Evolutionary conservation across 345 rosid genomes (phyloP).

Genomic region (Populus davidiana): DNA sequence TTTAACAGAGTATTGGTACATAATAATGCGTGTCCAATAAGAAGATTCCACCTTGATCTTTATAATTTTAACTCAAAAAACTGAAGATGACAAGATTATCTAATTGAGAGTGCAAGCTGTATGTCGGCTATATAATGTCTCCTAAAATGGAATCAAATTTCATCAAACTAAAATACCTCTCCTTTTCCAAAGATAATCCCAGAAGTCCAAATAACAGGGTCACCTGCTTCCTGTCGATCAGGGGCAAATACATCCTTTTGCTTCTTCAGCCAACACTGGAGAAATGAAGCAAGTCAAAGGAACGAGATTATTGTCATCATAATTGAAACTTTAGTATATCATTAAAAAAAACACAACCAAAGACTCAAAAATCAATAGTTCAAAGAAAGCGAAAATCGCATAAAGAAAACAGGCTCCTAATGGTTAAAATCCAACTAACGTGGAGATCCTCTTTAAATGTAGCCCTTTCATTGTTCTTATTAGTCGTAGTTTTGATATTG

Average conservation of each 20-base stretch:
- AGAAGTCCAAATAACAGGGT: constrained; percentile 78
- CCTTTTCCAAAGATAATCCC: constrained; percentile 91
- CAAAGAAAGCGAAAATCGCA: neutral
- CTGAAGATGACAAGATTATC: neutral
- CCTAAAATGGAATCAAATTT: neutral
- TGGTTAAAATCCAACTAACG: neutral
- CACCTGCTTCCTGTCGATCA: constrained; percentile 56
- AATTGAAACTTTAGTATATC: neutral
- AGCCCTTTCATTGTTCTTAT: no score
- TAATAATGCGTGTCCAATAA: neutral
- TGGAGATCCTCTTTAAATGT: neutral
- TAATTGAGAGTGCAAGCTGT: neutral
- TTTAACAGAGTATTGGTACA: neutral
- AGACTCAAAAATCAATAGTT: neutral
- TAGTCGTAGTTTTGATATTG: no score
- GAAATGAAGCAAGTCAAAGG: constrained; percentile 5
- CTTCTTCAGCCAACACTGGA: constrained; percentile 97
- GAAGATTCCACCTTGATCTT: neutral
- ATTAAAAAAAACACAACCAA: constrained; percentile 5
- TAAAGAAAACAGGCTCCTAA: neutral
- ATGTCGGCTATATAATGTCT: neutral
- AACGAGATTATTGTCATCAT: neutral
- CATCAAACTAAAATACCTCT: constrained; percentile 51
- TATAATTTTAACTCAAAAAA: neutral
- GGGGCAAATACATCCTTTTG: constrained; percentile 74